phyloP scores from a whole-genome alignment of 139 green algal species.

The Closterium sp. region DNA sequence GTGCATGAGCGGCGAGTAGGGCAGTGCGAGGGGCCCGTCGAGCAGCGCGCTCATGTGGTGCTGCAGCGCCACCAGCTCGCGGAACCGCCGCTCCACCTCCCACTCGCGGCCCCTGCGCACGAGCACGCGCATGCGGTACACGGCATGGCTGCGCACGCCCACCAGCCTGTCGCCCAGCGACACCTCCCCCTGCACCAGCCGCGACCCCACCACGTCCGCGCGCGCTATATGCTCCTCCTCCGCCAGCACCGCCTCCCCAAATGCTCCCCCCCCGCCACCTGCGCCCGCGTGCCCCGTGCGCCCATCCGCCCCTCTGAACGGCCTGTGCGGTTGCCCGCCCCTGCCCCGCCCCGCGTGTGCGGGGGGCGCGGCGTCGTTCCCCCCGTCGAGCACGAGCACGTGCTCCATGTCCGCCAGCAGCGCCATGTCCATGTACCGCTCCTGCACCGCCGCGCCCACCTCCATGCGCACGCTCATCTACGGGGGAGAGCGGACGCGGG shows the following conservation, averaged over 20 bases:
- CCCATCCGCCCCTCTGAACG: neutral
- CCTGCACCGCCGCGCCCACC: neutral
- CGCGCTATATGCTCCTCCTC: conserved; percentile 9
- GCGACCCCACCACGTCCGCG: conserved; percentile 6
- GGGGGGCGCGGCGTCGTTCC: neutral
- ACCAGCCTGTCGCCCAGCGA: conserved; percentile 35
- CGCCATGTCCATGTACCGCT: conserved; percentile 37
- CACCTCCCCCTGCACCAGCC: conserved; percentile 16
- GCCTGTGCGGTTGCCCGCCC: neutral
- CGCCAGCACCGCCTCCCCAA: neutral
- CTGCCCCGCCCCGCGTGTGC: neutral
- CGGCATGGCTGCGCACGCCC: conserved; percentile 16
- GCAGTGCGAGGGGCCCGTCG: neutral
- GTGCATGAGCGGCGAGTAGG: neutral
- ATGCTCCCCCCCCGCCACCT: neutral
- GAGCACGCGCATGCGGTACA: conserved; percentile 23
- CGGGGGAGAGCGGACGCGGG: neutral
- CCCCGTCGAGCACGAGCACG: conserved; percentile 12
- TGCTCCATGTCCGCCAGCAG: conserved; percentile 42
- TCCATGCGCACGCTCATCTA: neutral
- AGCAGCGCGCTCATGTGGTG: neutral
- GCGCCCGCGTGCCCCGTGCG: neutral
- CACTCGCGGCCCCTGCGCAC: neutral
- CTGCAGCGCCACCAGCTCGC: conserved; percentile 28
- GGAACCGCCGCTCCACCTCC: conserved; percentile 20